These are phyloP conservation scores for Aspergillus japonicus DNA, from an alignment of 2,329 filamentous ascomycete species.

Conservation along the genomic window DNA sequence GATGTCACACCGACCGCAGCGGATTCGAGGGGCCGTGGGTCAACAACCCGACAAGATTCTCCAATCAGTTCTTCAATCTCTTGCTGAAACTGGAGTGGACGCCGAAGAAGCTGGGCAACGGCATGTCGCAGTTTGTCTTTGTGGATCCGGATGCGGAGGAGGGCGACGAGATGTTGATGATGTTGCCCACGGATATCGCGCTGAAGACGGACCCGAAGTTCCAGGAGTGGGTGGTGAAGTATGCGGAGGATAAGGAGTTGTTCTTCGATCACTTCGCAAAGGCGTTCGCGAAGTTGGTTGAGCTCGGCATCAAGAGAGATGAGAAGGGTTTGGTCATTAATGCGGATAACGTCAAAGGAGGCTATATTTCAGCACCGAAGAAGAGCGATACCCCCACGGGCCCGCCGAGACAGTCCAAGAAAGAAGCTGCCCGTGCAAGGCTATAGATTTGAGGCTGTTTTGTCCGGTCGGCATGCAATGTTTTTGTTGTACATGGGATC, in stretches of 20 bases:
- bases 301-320: constrained; percentile 60
- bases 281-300: constrained; percentile 61
- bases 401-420: constrained; percentile 19
- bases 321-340: constrained; percentile 54
- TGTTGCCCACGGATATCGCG: constrained; percentile 65
- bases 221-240: constrained; percentile 56
- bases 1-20: constrained; percentile 56
- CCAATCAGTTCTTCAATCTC: constrained; percentile 58
- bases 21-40: constrained; percentile 62
- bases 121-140: constrained; percentile 59
- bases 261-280: constrained; percentile 62
- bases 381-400: constrained; percentile 47
- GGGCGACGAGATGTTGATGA: constrained; percentile 59
- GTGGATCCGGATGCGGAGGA: constrained; percentile 55
- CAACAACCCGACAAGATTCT: constrained; percentile 59
- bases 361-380: constrained; percentile 58
- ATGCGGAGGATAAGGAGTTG: constrained; percentile 60
- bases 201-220: constrained; percentile 56
- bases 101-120: constrained; percentile 53
- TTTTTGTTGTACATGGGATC: not conserved
- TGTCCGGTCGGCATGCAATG: constrained; percentile 2
- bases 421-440: constrained; percentile 23
- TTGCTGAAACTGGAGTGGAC: constrained; percentile 55
- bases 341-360: constrained; percentile 57
- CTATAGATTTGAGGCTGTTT: constrained; percentile 21